These are phyloP conservation scores for Vanderwaltozyma tropicalis DNA, from an alignment of 805 yeast genomes.

Conservation along the genomic window DNA sequence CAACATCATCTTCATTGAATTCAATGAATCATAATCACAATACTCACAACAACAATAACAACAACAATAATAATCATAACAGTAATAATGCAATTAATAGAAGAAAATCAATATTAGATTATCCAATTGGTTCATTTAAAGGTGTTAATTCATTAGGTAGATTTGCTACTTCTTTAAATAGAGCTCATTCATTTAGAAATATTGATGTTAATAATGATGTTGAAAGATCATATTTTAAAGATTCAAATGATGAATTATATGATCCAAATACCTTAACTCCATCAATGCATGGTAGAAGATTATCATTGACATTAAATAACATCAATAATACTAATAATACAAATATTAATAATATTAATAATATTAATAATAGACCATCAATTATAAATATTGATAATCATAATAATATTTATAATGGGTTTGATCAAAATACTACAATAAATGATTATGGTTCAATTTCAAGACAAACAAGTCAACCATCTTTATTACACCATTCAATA, in stretches of 20 bases:
- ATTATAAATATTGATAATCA: constrained; percentile 12
- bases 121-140: constrained; percentile 48
- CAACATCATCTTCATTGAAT: constrained; percentile 1
- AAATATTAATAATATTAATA: constrained; percentile 8
- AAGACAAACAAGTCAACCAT: constrained; percentile 5
- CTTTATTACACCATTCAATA: constrained; percentile 30
- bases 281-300: constrained; percentile 48
- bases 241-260: constrained; percentile 49
- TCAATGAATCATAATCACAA: not conserved
- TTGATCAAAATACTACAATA: constrained; percentile 10
- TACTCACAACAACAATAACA: not conserved
- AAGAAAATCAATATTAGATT: constrained; percentile 32
- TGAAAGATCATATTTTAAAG: constrained; percentile 53
- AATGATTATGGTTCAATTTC: constrained; percentile 7
- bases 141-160: constrained; percentile 62
- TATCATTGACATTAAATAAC: constrained; percentile 41
- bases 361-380: constrained; percentile 16
- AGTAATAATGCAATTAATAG: constrained; percentile 10
- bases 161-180: constrained; percentile 66
- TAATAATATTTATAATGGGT: not conserved
- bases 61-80: not conserved
- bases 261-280: constrained; percentile 66
- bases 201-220: constrained; percentile 33
- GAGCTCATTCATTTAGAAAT: constrained; percentile 68
- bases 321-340: constrained; percentile 7